phyloP scores from a whole-genome alignment of 257 asterid species.

The Gentiana straminea region DNA sequence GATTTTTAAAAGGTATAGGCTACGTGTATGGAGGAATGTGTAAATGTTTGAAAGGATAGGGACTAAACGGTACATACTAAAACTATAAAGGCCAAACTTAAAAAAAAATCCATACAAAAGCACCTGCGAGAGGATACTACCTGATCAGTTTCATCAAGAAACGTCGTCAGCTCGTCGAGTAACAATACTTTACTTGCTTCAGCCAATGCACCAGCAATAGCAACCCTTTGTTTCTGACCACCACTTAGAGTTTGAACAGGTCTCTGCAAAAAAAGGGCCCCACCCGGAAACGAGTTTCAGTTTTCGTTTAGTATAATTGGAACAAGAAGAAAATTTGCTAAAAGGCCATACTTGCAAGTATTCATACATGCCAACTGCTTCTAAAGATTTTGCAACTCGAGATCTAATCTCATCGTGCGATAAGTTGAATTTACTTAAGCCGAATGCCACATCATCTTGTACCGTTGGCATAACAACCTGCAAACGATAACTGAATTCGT shows the following conservation, averaged over 20 bases:
- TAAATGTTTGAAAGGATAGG: too few species aligned
- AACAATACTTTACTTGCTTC: slow-evolving; percentile 85
- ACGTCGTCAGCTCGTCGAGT: slow-evolving; percentile 93
- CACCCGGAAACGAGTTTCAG: neutral
- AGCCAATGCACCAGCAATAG: slow-evolving; percentile 95
- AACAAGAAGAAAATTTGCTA: slow-evolving; percentile 6
- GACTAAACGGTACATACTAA: too few species aligned
- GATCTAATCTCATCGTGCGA: slow-evolving; percentile 38
- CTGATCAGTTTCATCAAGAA: slow-evolving; percentile 94
- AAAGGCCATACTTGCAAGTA: slow-evolving; percentile 57
- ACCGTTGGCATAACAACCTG: slow-evolving; percentile 99
- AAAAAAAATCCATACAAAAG: too few species aligned
- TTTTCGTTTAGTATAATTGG: neutral
- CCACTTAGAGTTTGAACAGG: slow-evolving; percentile 98
- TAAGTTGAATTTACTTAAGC: slow-evolving; percentile 67
- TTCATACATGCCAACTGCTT: slow-evolving; percentile 80
- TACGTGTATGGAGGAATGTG: too few species aligned
- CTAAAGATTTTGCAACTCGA: slow-evolving; percentile 76
- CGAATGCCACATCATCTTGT: slow-evolving; percentile 96
- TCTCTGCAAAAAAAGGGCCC: slow-evolving; percentile 32
- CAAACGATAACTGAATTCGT: slow-evolving; percentile 2
- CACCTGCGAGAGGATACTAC: slow-evolving; percentile 16
- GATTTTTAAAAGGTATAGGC: too few species aligned
- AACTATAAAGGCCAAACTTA: too few species aligned
- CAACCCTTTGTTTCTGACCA: slow-evolving; percentile 98